phyloP scores from a whole-genome alignment of 23 red algal species.

The Gracilaria vermiculophylla region DNA sequence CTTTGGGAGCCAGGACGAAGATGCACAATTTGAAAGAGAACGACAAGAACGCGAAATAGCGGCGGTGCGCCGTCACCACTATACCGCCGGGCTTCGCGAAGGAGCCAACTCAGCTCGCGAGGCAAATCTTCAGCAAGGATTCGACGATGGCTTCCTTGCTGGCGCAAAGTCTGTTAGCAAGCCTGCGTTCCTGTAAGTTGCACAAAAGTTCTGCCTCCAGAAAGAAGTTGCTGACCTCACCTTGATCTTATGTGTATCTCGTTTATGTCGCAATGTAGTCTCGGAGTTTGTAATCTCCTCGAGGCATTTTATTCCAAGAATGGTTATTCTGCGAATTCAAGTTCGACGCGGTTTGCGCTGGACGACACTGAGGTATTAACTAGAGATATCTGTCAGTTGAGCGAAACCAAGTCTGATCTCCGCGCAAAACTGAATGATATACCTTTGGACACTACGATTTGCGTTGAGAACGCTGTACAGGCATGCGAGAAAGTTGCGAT shows the following conservation, averaged over 20 bases:
- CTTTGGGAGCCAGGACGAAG: constrained; percentile 16
- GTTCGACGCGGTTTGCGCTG: not conserved
- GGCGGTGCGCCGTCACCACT: constrained; percentile 30
- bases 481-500: constrained; percentile 49
- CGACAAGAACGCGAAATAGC: constrained; percentile 57
- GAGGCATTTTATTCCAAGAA: constrained; percentile 52
- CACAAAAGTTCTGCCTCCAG: not conserved
- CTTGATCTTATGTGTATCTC: not conserved
- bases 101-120: constrained; percentile 50
- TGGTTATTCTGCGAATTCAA: not conserved
- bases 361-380: constrained; percentile 49
- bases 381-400: constrained; percentile 25
- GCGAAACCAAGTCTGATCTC: not conserved
- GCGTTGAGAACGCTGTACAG: not conserved
- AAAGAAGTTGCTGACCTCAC: not conserved
- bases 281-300: constrained; percentile 19
- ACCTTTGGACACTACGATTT: constrained; percentile 2
- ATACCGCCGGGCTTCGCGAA: constrained; percentile 47
- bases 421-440: constrained; percentile 33
- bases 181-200: constrained; percentile 51
- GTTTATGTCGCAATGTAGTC: not conserved
- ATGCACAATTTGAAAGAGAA: not conserved
- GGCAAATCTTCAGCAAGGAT: constrained; percentile 46
- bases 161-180: constrained; percentile 25
- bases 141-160: constrained; percentile 53